Percentiles rank a stretch among this genome's conserved stretches.
These are phyloP conservation scores for Zymoseptoria crescenta DNA, from an alignment of 2,329 filamentous ascomycete genomes.

Conservation along the genomic window DNA sequence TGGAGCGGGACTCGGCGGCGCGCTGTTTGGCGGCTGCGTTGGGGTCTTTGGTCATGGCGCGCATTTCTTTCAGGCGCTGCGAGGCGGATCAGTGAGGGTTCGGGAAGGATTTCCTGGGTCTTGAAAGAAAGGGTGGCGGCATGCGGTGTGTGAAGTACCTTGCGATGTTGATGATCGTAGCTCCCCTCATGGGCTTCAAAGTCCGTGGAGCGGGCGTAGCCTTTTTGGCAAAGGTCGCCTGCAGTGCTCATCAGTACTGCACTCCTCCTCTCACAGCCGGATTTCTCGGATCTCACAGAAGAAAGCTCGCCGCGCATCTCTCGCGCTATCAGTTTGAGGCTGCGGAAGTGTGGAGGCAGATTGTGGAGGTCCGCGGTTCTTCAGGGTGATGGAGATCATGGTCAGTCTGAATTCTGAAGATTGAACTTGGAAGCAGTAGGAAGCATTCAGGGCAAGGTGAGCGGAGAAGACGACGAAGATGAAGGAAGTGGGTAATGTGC, in stretches of 20 bases:
- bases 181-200: constrained; percentile 90
- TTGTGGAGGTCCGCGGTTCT: not conserved
- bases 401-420: too few species aligned
- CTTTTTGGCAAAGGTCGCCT: constrained; percentile 79
- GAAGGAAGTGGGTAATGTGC: too few species aligned
- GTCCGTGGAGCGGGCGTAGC: constrained; percentile 90
- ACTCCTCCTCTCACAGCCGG: not conserved
- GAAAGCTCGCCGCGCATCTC: constrained; percentile 71
- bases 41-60: constrained; percentile 69
- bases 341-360: constrained; percentile 15
- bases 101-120: too few species aligned
- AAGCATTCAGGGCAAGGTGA: too few species aligned
- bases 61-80: constrained; percentile 73
- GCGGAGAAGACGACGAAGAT: too few species aligned
- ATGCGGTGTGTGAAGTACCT: constrained; percentile 37
- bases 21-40: constrained; percentile 56
- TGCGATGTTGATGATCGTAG: constrained; percentile 93
- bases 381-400: not conserved
- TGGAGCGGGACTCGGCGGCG: constrained; percentile 49
- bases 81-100: constrained; percentile 1
- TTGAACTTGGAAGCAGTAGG: too few species aligned
- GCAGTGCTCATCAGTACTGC: constrained; percentile 3
- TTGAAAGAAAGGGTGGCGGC: not conserved
- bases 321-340: constrained; percentile 52
- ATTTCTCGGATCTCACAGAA: constrained; percentile 48